These are phyloP conservation scores for Symbiodinium natans DNA, from an alignment of 73 alveolate species.

Conservation along the genomic window DNA sequence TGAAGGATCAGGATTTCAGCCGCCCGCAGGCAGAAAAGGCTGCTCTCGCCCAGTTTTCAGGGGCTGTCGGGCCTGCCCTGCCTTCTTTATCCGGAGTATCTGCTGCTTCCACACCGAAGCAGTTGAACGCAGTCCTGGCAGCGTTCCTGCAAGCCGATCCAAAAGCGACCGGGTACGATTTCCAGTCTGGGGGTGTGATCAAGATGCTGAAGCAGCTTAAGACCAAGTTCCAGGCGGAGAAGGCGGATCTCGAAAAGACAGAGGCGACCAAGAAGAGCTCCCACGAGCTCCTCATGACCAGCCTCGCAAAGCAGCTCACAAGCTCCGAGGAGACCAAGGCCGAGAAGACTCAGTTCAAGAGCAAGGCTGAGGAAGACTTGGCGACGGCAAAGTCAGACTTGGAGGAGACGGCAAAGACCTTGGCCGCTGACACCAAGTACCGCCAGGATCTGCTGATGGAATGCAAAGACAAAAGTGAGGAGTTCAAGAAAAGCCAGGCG, in stretches of 20 bases:
- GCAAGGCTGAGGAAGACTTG: slow-evolving; percentile 33
- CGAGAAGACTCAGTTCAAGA: slow-evolving; percentile 38
- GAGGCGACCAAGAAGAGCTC: slow-evolving; percentile 35
- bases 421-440: slow-evolving; percentile 29
- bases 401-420: slow-evolving; percentile 9
- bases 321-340: background rate
- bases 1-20: slow-evolving; percentile 16
- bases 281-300: slow-evolving; percentile 30
- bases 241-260: background rate
- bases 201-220: slow-evolving; percentile 34
- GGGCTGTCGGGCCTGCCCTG: background rate
- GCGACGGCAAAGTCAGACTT: slow-evolving; percentile 47
- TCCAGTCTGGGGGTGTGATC: slow-evolving; percentile 20
- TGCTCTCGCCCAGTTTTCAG: background rate
- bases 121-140: background rate
- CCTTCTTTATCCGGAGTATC: background rate
- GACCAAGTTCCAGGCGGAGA: slow-evolving; percentile 12
- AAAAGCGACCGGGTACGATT: background rate
- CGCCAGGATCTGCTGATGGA: slow-evolving; percentile 2
- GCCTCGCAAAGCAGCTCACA: slow-evolving; percentile 17
- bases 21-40: background rate
- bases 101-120: background rate
- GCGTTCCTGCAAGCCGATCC: background rate
- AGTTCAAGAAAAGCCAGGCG: background rate
- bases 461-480: slow-evolving; percentile 22